phyloP scores from a whole-genome alignment of 495 filamentous ascomycete species.

The Aspergillus ellipticus region DNA sequence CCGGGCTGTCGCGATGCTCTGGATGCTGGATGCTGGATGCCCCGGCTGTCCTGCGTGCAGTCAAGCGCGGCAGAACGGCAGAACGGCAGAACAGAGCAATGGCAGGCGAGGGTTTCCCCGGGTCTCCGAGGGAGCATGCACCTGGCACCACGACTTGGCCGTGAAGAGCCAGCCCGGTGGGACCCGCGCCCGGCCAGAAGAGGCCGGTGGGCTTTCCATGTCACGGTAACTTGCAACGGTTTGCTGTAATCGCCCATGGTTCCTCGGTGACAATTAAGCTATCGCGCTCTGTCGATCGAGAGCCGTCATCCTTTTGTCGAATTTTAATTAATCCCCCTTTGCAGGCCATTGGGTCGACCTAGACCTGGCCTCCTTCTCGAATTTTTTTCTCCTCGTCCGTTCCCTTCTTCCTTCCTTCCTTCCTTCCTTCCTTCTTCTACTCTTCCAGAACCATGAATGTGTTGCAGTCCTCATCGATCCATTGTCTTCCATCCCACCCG shows the following conservation, averaged over 20 bases:
- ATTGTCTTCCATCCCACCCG: background rate
- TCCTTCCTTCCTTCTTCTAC: slow-evolving; percentile 8
- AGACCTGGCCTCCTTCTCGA: slow-evolving; percentile 8
- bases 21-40: no score
- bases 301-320: slow-evolving; percentile 6
- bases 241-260: slow-evolving; percentile 9
- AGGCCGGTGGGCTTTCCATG: slow-evolving; percentile 3
- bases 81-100: no score
- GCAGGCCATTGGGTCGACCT: background rate
- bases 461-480: background rate
- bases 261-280: slow-evolving; percentile 19
- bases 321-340: slow-evolving; percentile 6
- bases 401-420: slow-evolving; percentile 1
- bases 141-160: no score
- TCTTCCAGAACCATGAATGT: background rate
- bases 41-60: no score
- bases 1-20: no score
- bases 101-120: no score
- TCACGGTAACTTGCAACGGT: slow-evolving; percentile 10
- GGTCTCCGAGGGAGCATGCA: no score
- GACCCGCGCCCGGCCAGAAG: background rate
- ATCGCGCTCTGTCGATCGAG: background rate
- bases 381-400: slow-evolving; percentile 15
- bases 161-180: no score
- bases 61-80: no score